Base-by-base conservation (phyloP, 495 filamentous ascomycete species). In the Penicillium paradoxum region DNA sequence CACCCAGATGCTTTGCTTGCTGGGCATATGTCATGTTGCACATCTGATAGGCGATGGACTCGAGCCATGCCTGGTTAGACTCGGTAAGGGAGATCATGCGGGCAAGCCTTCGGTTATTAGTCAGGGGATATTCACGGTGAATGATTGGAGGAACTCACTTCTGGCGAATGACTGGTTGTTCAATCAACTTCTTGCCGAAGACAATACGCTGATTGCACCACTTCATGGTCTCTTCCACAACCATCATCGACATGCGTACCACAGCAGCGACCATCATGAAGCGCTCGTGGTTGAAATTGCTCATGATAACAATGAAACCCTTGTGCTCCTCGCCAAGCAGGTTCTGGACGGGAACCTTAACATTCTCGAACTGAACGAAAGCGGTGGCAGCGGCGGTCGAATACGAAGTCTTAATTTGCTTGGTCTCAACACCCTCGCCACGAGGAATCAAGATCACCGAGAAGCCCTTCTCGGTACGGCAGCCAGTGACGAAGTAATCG, bases 201-300 rank as follows among this genome's bases (percentile, higher is more conserved):
- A 95, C 88, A n/a, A 90, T 75, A 33, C 90, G 83, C 70, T 95
- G 90, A 73, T 91, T 89, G 52, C 84, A 80, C 89, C 90, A 95
- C 65, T 93, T 93, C 53, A 95, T 72, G 60, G 85, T 92, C 62
- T 95, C 90, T 59, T 93, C 89, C 3, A 89, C 85, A 0, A 93
- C 78, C 0, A 82, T 76, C 51, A 86, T 80, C 42, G 76, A 82
- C 68, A 76, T 74, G 21, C 86, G 83, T 54, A 85, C 79, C 0
- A 85, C 82, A 36, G 70, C 85, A 59, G 79, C 79, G 56, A 65
- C 68, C 84, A 88, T 87, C 74, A 80, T 84, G 77, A 81, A 87
- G 6, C 85, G 80, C 72, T 87, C 86, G 71, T 89, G 86, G 76
- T 90, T 89, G 76, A 91, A 91, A 72, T 92, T 91, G 71, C 77